Conservation (phyloP, 371 early-diverging fungal species). For the Catenaria anguillulae region DNA sequence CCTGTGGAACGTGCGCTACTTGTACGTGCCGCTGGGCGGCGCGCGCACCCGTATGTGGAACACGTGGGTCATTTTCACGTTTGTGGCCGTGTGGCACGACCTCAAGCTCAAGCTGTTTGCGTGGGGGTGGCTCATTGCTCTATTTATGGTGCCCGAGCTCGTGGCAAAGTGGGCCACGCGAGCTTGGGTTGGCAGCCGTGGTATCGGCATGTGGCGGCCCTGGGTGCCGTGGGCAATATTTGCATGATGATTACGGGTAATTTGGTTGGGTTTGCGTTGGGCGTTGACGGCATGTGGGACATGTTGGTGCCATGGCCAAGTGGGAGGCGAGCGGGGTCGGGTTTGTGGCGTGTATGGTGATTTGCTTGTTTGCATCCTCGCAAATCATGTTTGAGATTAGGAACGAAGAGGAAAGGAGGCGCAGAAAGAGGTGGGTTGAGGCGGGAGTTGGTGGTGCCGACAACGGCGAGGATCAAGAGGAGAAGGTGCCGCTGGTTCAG, state of each 20-base stretch:
- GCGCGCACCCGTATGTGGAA: slow-evolving; percentile 42
- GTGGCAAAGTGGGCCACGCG: slow-evolving; percentile 41
- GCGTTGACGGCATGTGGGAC: slow-evolving; percentile 48
- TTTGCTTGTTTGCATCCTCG: slow-evolving; percentile 46
- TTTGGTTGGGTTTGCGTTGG: slow-evolving; percentile 83
- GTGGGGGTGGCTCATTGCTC: slow-evolving; percentile 83
- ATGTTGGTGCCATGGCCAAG: slow-evolving; percentile 8
- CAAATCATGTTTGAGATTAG: slow-evolving; percentile 77
- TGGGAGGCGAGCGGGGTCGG: slow-evolving; percentile 17
- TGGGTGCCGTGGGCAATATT: slow-evolving; percentile 76
- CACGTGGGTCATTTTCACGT: slow-evolving; percentile 71
- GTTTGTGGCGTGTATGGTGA: slow-evolving; percentile 32
- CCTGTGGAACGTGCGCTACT: slow-evolving; percentile 75
- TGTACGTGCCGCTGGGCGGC: slow-evolving; percentile 86
- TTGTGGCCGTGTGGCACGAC: slow-evolving; percentile 94
- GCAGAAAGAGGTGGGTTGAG: too few species aligned
- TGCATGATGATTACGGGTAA: slow-evolving; percentile 86
- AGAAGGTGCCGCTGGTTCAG: too few species aligned
- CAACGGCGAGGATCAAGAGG: too few species aligned
- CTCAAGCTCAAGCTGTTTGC: slow-evolving; percentile 61
- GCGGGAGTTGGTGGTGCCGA: too few species aligned
- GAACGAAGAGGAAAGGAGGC: slow-evolving; percentile 49
- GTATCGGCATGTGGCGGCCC: slow-evolving; percentile 63
- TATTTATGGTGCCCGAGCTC: slow-evolving; percentile 73
- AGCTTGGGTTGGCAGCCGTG: slow-evolving; percentile 17